Evolutionary conservation across 768 basidiomycete species (phyloP).

Genomic region (Termitomyces sp.): DNA sequence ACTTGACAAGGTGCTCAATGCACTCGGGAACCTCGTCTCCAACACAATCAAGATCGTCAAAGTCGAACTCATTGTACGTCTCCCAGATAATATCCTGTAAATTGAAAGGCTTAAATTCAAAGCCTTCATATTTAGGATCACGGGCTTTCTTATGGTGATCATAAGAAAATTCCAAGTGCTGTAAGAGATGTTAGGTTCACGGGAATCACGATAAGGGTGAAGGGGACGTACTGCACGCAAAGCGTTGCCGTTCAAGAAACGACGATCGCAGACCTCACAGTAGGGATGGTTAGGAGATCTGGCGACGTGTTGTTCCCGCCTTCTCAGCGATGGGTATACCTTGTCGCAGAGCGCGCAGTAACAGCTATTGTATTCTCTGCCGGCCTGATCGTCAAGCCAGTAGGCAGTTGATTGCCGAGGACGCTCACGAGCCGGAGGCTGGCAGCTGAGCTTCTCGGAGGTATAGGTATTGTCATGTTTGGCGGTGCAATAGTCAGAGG

Average conservation of each 20-base stretch:
- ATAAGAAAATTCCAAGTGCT: background rate
- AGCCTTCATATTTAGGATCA: background rate
- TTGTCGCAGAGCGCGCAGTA: slow-evolving; percentile 7
- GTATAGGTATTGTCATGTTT: background rate
- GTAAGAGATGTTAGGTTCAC: background rate
- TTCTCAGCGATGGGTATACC: background rate
- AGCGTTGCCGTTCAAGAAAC: slow-evolving; percentile 7
- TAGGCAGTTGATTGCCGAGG: background rate
- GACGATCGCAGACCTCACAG: slow-evolving; percentile 1
- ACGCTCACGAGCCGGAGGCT: background rate
- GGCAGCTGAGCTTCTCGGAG: background rate
- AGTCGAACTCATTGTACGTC: background rate
- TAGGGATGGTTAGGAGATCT: background rate
- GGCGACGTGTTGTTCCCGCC: slow-evolving; percentile 4
- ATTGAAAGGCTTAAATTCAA: background rate
- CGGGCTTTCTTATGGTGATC: background rate
- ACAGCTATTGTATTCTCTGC: background rate
- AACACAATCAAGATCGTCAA: background rate
- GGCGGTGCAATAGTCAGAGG: background rate
- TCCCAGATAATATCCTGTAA: background rate
- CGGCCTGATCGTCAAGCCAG: background rate
- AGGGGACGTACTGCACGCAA: background rate
- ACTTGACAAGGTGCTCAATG: slow-evolving; percentile 1
- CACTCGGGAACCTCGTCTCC: background rate
- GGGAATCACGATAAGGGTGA: background rate